Percentiles rank a stretch among this genome's conserved stretches.
These are phyloP conservation scores for Emmonsiellopsis sp. DNA, from an alignment of 2,329 filamentous ascomycete species.

Conservation along the genomic window DNA sequence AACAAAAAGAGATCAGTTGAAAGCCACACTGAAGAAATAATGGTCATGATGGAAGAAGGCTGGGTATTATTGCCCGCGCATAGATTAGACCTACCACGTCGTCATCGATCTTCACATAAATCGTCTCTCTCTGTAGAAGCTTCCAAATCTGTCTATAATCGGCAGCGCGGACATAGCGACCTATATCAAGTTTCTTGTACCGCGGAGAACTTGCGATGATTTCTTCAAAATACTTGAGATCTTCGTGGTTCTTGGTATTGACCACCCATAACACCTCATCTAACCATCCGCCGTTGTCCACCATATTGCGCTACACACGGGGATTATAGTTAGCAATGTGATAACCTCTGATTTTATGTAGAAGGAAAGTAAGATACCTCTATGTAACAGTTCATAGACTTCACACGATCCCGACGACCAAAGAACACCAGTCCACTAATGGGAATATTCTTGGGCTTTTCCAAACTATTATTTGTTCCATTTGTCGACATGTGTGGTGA, in stretches of 20 bases:
- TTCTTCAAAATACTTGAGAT: conserved; percentile 28
- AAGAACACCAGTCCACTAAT: conserved; percentile 41
- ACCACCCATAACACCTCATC: conserved; percentile 36
- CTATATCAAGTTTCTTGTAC: conserved; percentile 31
- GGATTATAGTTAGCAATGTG: conserved; percentile 20
- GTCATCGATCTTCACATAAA: conserved; percentile 39
- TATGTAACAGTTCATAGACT: conserved; percentile 40
- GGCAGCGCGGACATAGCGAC: conserved; percentile 27
- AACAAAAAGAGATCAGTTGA: neutral
- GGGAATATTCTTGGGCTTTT: conserved; percentile 5
- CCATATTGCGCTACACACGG: conserved; percentile 30
- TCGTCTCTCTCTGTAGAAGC: conserved; percentile 20
- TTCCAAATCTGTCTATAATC: conserved; percentile 20
- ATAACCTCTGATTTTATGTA: conserved; percentile 3
- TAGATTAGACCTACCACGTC: conserved; percentile 24
- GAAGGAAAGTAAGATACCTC: conserved; percentile 19
- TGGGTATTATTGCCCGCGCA: neutral
- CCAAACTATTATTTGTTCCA: neutral
- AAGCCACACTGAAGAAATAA: neutral
- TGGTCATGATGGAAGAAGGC: neutral
- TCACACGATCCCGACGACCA: conserved; percentile 35
- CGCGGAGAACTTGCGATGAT: conserved; percentile 24
- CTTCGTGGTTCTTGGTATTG: conserved; percentile 25
- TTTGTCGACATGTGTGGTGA: neutral
- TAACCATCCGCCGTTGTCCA: conserved; percentile 31